Evolutionary conservation across 148 eudicot species (phyloP), one percentile per base, ranked within the genome.

Genomic region (Nepenthes mirabilis): DNA sequence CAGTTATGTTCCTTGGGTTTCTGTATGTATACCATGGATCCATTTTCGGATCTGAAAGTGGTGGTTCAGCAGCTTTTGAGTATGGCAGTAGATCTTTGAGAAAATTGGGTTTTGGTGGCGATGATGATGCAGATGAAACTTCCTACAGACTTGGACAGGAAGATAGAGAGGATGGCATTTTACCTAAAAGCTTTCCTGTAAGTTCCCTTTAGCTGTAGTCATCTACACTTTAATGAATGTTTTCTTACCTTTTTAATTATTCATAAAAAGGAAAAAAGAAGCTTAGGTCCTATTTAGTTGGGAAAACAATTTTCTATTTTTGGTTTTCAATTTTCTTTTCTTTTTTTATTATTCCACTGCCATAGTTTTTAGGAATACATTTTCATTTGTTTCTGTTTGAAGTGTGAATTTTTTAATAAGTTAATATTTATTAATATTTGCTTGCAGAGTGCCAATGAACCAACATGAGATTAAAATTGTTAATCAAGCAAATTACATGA

Each of bases 151-250:
- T 14, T 34, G 34, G 43, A 10, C 47, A 12, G 43, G 66, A 63
- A 1, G 66, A 54, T 23, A 58, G 57, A 33, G 66, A 63, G 48
- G 58, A 54, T 54, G 48, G 32, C 2, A 12, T 54, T 53, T 37
- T 43, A 32, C 66, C 36, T 14, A 63, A 63, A 37, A 63, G 66
- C 50, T 37, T 63, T 52, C 66, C 66, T n/a, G 66, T 63, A 54
- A 63, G 66, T 63, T 36, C 5, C 45, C 2, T 48, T 47, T 61
- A 43, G 23, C 52, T 60, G 65, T 5, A 49, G 47, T 43, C 33
- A 51, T 1, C 12, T 33, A 45, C 45, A 23, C 53, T 47, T 34
- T 14, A 59, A 11, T 23, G 23, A 23, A 23, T 23, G 23, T 60
- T 43, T 6, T 14, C 33, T 50, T 2, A 49, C 34, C 13, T 12